These are phyloP conservation scores for Phaeosphaeria sp. DNA, from an alignment of 2,329 filamentous ascomycete species.

Conservation along the genomic window DNA sequence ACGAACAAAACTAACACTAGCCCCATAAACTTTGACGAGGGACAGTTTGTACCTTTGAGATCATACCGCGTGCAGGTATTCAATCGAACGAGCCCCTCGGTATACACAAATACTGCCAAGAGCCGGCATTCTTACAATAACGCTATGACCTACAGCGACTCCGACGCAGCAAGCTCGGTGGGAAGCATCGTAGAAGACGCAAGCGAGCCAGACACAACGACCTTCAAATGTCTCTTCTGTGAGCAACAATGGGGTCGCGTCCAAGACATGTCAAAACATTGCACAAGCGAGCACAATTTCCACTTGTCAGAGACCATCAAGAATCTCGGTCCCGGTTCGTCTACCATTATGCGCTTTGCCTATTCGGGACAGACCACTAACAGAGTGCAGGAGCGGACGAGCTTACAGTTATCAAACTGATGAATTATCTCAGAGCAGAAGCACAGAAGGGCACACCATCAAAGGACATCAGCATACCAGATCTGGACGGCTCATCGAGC, in stretches of 20 bases:
- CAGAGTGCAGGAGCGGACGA: constrained; percentile 37
- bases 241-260: constrained; percentile 39
- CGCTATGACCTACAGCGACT: constrained; percentile 39
- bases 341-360: constrained; percentile 15
- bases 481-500: constrained; percentile 68
- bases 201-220: constrained; percentile 44
- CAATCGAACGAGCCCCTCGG: constrained; percentile 1
- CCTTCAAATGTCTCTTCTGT: constrained; percentile 46
- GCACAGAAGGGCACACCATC: constrained; percentile 46
- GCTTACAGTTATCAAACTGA: constrained; percentile 41
- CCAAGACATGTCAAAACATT: constrained; percentile 36
- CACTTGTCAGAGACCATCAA: constrained; percentile 36
- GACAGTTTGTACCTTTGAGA: not conserved
- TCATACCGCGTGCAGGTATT: not conserved
- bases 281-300: constrained; percentile 35
- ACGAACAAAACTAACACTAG: constrained; percentile 32
- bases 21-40: constrained; percentile 28
- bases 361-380: constrained; percentile 25
- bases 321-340: constrained; percentile 37
- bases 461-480: constrained; percentile 61
- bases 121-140: not conserved
- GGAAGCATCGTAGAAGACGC: constrained; percentile 44
- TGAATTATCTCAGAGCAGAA: constrained; percentile 58
- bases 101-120: not conserved
- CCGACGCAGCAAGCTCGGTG: constrained; percentile 40